These are phyloP conservation scores for Aureobasidium sp. DNA, from an alignment of 2,329 filamentous ascomycete genomes.

Conservation along the genomic window DNA sequence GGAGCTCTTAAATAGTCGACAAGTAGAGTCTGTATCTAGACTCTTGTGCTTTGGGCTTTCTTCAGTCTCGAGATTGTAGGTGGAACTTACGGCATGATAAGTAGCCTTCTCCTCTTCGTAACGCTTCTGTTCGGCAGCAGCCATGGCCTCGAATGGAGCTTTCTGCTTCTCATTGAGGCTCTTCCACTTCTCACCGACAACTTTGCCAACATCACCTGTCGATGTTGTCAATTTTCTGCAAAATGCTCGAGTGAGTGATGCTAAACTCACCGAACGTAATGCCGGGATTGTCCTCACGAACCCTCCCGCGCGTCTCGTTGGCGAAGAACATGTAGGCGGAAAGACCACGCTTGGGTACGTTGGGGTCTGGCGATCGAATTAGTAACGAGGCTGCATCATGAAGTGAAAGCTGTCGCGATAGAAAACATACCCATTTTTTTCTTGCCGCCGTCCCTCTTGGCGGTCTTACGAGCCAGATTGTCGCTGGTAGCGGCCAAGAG, in stretches of 20 bases:
- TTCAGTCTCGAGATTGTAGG: too few relatives aligned
- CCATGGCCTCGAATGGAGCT: conserved; percentile 91
- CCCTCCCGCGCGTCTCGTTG: conserved; percentile 97
- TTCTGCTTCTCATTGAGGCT: conserved; percentile 88
- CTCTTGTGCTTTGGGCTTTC: too few relatives aligned
- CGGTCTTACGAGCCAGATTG: conserved; percentile 54
- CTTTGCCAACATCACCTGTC: conserved; percentile 87
- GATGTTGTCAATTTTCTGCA: conserved; percentile 9
- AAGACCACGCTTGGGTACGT: conserved; percentile 97
- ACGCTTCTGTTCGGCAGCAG: conserved; percentile 94
- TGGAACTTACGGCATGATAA: conserved; percentile 65
- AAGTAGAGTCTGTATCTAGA: background rate
- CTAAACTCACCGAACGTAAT: conserved; percentile 72
- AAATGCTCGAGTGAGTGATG: background rate
- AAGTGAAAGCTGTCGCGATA: conserved; percentile 13
- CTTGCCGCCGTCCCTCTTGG: conserved; percentile 48
- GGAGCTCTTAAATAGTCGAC: background rate
- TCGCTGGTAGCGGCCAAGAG: too few relatives aligned
- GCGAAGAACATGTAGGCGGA: conserved; percentile 99
- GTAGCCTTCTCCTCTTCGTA: conserved; percentile 97
- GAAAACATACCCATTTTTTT: conserved; percentile 63
- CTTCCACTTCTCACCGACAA: conserved; percentile 99
- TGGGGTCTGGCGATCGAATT: conserved; percentile 60
- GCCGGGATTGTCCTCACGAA: conserved; percentile 95
- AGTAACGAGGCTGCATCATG: background rate